Evolutionary conservation across 495 filamentous ascomycete species (phyloP), one percentile per base, ranked within the genome.

Genomic region (Xylaria grammica): DNA sequence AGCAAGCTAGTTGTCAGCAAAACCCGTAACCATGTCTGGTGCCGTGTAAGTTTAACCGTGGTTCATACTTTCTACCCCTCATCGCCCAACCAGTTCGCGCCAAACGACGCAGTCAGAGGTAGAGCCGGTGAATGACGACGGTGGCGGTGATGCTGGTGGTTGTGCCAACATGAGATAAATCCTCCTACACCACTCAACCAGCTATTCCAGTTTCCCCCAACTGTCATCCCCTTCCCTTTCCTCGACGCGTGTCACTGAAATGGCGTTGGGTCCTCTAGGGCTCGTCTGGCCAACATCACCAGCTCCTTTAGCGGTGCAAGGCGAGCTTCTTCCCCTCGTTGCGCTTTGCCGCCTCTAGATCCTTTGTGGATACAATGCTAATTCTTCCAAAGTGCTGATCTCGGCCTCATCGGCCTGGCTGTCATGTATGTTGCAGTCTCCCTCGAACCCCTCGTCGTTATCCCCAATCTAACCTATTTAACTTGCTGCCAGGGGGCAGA

Each of bases 351-450:
- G 60, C 53, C 66, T 49, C 40, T n/a, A 38, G 44, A 42, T 53
- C 49, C 22, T 61, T 64, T 67, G 20, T 68, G 69, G 66, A 64
- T 74, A 71, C 36, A 70, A 77, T 84, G 78, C 82, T 85, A 78
- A 85, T 76, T 60, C 70, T 75, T 74, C 64, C 71, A 67, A 81
- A 86, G 84, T 76, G 86, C 84, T 84, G 90, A 99, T 89, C 93
- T 99, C 83, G 95, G 95, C 87, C 93, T 99, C 77, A 98, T 99
- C 81, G 95, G 95, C 90, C 87, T 99, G 85, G 95, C 96, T 81
- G 94, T 99, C 75, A 98, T 99, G 95, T 87, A 82, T 75, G 83
- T 79, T 71, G 27, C 24, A 36, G 4, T 0, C 20, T 20, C 27
- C 40, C 38, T 19, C 19, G 8, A 32, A 36, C 13, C 32, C 24